Conservation (phyloP, 768 basidiomycete species). For the Leccinum ochraceum region DNA sequence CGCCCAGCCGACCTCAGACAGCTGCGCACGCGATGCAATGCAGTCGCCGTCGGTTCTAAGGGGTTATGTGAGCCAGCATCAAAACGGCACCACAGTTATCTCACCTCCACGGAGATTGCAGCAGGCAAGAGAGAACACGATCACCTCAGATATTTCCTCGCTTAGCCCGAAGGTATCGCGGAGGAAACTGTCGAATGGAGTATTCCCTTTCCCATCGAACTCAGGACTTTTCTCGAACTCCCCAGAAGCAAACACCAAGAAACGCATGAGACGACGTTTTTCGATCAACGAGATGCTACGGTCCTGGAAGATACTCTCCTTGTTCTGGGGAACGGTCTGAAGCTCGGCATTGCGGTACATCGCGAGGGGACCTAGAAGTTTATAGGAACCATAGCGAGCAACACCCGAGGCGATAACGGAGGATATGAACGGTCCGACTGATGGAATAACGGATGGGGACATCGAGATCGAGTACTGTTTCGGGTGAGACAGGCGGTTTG, state of each 20-base stretch:
- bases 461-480: slow-evolving; percentile 86
- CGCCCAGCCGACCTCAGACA: slow-evolving; percentile 81
- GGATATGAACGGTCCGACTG: slow-evolving; percentile 75
- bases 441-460: slow-evolving; percentile 79
- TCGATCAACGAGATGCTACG: slow-evolving; percentile 74
- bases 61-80: slow-evolving; percentile 4
- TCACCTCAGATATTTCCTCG: slow-evolving; percentile 53
- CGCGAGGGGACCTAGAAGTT: slow-evolving; percentile 70
- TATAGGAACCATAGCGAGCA: slow-evolving; percentile 88
- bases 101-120: slow-evolving; percentile 61
- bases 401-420: slow-evolving; percentile 82
- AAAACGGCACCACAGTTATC: slow-evolving; percentile 12
- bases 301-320: slow-evolving; percentile 92
- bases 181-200: slow-evolving; percentile 67
- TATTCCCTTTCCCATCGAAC: slow-evolving; percentile 53
- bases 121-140: slow-evolving; percentile 80
- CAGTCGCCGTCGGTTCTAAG: slow-evolving; percentile 65
- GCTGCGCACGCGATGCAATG: slow-evolving; percentile 66
- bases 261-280: slow-evolving; percentile 91
- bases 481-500: slow-evolving; percentile 49
- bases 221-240: slow-evolving; percentile 70
- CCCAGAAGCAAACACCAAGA: slow-evolving; percentile 76
- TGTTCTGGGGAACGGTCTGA: slow-evolving; percentile 80
- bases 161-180: slow-evolving; percentile 61
- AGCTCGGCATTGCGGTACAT: slow-evolving; percentile 53